Percentiles rank a stretch among this genome's conserved stretches.
phyloP scores from a whole-genome alignment of 2,329 filamentous ascomycete genomes.

The Cadophora sp. region DNA sequence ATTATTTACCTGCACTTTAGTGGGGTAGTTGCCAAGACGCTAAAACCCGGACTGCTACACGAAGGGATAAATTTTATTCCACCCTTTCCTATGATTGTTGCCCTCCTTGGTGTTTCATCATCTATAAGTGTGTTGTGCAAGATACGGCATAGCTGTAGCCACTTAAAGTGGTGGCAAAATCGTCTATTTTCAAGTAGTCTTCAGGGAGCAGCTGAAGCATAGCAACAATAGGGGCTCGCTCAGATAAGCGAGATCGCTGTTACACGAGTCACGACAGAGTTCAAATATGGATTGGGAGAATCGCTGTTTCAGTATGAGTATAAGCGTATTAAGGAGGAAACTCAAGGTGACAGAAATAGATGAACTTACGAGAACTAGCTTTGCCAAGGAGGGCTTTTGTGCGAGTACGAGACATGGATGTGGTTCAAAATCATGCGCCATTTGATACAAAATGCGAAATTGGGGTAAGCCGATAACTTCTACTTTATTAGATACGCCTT shows the following conservation, averaged over 20 bases:
- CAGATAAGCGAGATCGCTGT: not conserved
- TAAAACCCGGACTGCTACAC: too few relatives aligned
- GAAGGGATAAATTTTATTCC: too few relatives aligned
- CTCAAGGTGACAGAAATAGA: not conserved
- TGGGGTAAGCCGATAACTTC: constrained; percentile 20
- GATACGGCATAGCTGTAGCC: too few relatives aligned
- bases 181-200: not conserved
- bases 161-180: too few relatives aligned
- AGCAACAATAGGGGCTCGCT: not conserved
- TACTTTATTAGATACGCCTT: not conserved
- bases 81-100: too few relatives aligned
- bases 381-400: not conserved
- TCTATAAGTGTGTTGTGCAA: too few relatives aligned
- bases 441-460: not conserved
- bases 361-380: not conserved
- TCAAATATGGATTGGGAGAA: not conserved
- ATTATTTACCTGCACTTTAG: too few relatives aligned
- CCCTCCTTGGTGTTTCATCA: too few relatives aligned
- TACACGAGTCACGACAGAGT: not conserved
- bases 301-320: not conserved
- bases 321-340: not conserved
- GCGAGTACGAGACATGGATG: not conserved
- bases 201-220: not conserved
- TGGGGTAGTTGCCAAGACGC: too few relatives aligned
- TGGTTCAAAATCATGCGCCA: not conserved